Base-by-base conservation (phyloP, 345 rosid genomes). In the Corymbia maculata region DNA sequence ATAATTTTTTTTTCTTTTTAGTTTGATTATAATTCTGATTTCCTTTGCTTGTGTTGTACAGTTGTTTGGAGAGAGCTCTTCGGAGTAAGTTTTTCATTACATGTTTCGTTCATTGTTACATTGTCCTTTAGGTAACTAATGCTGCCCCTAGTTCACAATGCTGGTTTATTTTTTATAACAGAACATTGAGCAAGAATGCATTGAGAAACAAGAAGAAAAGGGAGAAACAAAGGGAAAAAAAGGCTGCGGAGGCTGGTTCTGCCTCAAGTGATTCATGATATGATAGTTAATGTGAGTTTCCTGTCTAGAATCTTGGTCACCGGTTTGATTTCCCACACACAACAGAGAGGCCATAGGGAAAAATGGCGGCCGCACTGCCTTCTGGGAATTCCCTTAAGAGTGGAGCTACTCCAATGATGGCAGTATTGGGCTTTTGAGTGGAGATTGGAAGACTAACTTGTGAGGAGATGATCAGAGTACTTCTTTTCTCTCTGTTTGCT, bases 171-270 rank as follows among this genome's bases (percentile, higher is more conserved):
- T 84, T 22, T 89, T 45, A 52, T 30, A 44, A 30, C 84, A 95
- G 99, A 85, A 95, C 95, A 92, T 88, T 94, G 96, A 96, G 99
- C 95, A 97, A 97, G 92, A 96, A 91, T 89, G 99, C 99, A 16
- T 92, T 95, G 57, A 95, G 51, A 89, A 97, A 96, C 97, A 97
- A 96, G 95, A 96, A 97, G 94, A 97, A 96, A 90, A 93, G 98
- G 88, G 98, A 96, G 90, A 97, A 96, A 90, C 96, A 92, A 51
- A 94, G 90, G 90, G 97, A 95, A 94, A 97, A 97, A 91, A 96
- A 95, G 90, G 96, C 97, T 7, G 92, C 94, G 0, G 95, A 94
- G 87, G 92, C 91, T 9, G 92, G 88, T 28, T 88, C 64, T 52
- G 68, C 90, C 14, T 42, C 50, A 4, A 88, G 50, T 9, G 87